Evolutionary conservation across 148 eudicot species (phyloP).

Genomic region (Pouteria glomerata): DNA sequence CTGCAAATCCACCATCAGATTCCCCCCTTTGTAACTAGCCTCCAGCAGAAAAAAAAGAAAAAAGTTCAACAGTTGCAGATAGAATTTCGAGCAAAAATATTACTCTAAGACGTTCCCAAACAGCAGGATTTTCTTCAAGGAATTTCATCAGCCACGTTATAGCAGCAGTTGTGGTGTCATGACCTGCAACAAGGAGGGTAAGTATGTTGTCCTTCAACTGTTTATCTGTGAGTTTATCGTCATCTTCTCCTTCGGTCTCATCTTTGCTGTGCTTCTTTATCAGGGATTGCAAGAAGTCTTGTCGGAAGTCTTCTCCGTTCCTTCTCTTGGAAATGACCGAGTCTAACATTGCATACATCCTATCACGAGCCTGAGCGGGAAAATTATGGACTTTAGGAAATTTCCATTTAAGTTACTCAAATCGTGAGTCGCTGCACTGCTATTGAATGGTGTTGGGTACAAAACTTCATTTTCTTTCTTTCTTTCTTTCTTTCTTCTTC

Average conservation of each 20-base stretch:
- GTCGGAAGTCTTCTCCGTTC: constrained; percentile 27
- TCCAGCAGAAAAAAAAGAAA: neutral
- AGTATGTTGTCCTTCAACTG: constrained; percentile 45
- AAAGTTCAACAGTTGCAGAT: neutral
- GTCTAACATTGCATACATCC: constrained; percentile 42
- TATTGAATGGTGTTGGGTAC: neutral
- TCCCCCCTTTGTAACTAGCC: neutral
- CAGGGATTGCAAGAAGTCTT: constrained; percentile 39
- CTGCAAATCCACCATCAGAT: constrained; percentile 17
- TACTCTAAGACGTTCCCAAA: constrained; percentile 32
- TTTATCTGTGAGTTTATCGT: constrained; percentile 34
- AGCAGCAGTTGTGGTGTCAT: constrained; percentile 47
- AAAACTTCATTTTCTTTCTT: too few species aligned
- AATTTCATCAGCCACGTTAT: constrained; percentile 41
- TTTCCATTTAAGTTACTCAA: neutral
- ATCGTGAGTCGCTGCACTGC: neutral
- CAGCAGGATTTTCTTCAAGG: constrained; percentile 42
- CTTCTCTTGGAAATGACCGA: constrained; percentile 30
- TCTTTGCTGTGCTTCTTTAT: constrained; percentile 31
- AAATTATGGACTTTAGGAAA: neutral
- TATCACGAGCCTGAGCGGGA: constrained; percentile 38
- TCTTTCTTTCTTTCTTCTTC: neutral
- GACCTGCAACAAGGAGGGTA: constrained; percentile 44
- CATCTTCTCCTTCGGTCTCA: constrained; percentile 19
- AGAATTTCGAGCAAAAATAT: neutral